Base-by-base conservation (phyloP, 169 alveolate species). In the Eimeria tenella region DNA sequence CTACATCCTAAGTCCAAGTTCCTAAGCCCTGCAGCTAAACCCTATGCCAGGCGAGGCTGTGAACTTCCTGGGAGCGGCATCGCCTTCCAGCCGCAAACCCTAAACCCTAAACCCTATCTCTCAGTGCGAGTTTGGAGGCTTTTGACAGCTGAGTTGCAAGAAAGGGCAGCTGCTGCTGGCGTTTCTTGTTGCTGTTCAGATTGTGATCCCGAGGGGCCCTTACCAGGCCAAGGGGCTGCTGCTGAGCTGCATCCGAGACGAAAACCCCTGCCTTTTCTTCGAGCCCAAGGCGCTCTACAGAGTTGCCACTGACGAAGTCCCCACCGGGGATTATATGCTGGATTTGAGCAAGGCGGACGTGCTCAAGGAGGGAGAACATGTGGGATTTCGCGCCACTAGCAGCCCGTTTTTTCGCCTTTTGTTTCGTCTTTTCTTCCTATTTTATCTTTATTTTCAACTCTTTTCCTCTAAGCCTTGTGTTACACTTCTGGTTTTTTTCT, bases 251-350 rank as follows among this genome's bases (percentile, higher is more conserved):
- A 97, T 97, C 60, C 95, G 96, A 62, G 96, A 98, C 94, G 96
- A 97, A 17, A 98, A 98, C 96, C 99, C 99, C 50, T 99, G 98
- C 50, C 86, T 99, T 52, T 99, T 99, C 97, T 99, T 99, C 95
- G 99, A 99, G 95, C 99, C 99, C n/a, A 99, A 99, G 95, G 98
- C 98, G 83, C 96, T 99, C 6, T 99, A 99, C 97, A 97, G 99
- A 90, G 97, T 98, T n/a, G 98, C 99, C 6, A 99, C 97, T 31
- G 99, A 98, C 91, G 99, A 98, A 58, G 99, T 95, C 9, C 99
- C 99, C 50, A 95, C 95, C 19, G 99, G 97, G 17, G 98, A 96
- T 96, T 98, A 98, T 94, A 99, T 97, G 96, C 95, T 98, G 81
- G 99, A 98, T 21, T 93, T 99, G 71, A 97, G 98, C 5, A 98